phyloP scores from a whole-genome alignment of 2,329 filamentous ascomycete genomes.

The Zalaria obscura region DNA sequence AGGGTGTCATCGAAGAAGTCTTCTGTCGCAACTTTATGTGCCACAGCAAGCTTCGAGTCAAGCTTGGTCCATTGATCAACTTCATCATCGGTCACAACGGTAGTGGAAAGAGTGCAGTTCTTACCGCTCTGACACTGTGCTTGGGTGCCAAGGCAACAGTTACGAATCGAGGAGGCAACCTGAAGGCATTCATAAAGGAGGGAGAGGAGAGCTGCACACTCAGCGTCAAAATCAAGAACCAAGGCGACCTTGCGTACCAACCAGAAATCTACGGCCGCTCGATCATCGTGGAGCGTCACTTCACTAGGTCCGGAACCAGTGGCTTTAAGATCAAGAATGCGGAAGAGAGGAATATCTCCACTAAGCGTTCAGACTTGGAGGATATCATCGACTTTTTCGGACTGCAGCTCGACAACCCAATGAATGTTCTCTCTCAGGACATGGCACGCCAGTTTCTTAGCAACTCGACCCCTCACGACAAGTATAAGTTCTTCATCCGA shows the following conservation, averaged over 20 bases:
- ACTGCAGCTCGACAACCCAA: conserved; percentile 88
- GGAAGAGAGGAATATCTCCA: conserved; percentile 57
- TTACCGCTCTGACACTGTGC: conserved; percentile 86
- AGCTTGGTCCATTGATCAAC: conserved; percentile 88
- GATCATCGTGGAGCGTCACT: conserved; percentile 84
- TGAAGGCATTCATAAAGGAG: conserved; percentile 86
- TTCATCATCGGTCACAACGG: conserved; percentile 97
- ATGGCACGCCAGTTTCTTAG: conserved; percentile 89
- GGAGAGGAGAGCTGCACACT: conserved; percentile 62
- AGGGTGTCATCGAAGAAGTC: conserved; percentile 78
- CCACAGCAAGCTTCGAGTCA: conserved; percentile 65
- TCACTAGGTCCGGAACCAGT: conserved; percentile 58
- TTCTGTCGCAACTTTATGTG: conserved; percentile 95
- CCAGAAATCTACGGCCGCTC: conserved; percentile 67
- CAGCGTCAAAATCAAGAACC: conserved; percentile 79
- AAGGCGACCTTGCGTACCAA: conserved; percentile 72
- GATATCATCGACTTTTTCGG: conserved; percentile 89
- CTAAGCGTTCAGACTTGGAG: conserved; percentile 74
- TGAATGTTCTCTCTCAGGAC: conserved; percentile 92
- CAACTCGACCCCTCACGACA: conserved; percentile 63
- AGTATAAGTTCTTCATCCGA: conserved; percentile 93
- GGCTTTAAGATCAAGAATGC: conserved; percentile 78
- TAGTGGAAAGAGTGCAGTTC: conserved; percentile 89
- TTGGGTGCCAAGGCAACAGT: conserved; percentile 87
- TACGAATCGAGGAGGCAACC: conserved; percentile 79